Percentiles rank a stretch among this genome's conserved stretches.
These are phyloP conservation scores for Diaporthe citriasiana DNA, from an alignment of 2,329 filamentous ascomycete genomes.

Conservation along the genomic window DNA sequence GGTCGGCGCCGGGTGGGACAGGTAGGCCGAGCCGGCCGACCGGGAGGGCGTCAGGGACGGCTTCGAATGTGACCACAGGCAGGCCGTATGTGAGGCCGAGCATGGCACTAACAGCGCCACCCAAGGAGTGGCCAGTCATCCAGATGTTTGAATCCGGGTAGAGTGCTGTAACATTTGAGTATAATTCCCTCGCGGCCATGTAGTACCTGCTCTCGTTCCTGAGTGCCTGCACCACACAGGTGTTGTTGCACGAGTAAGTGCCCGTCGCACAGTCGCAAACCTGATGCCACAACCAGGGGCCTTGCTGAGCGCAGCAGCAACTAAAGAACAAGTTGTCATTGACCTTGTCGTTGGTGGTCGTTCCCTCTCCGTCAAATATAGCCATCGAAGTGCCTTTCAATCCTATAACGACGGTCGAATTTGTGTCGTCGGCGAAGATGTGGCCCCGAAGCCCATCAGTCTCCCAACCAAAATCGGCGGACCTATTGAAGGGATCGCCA, in stretches of 20 bases:
- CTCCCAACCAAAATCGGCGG: slow-evolving; percentile 93
- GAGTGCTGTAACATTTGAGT: slow-evolving; percentile 89
- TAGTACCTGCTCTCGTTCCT: slow-evolving; percentile 92
- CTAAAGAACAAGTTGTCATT: slow-evolving; percentile 99
- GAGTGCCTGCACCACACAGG: slow-evolving; percentile 83
- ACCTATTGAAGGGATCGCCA: slow-evolving; percentile 84
- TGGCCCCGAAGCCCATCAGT: slow-evolving; percentile 90
- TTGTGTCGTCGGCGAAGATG: slow-evolving; percentile 88
- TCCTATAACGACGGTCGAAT: slow-evolving; percentile 90
- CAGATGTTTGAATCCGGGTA: slow-evolving; percentile 90
- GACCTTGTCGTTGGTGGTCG: slow-evolving; percentile 96
- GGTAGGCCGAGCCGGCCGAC: slow-evolving; percentile 88
- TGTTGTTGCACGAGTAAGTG: slow-evolving; percentile 92
- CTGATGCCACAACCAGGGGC: slow-evolving; percentile 89
- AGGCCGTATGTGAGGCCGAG: slow-evolving; percentile 92
- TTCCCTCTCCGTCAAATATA: slow-evolving; percentile 96
- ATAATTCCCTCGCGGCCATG: slow-evolving; percentile 87
- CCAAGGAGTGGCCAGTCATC: slow-evolving; percentile 93
- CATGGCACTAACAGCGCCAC: slow-evolving; percentile 89
- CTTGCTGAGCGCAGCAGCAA: slow-evolving; percentile 96
- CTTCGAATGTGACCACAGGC: slow-evolving; percentile 93
- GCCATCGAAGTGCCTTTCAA: slow-evolving; percentile 92
- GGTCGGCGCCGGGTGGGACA: slow-evolving; percentile 82
- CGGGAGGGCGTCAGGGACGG: slow-evolving; percentile 90
- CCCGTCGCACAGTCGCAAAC: slow-evolving; percentile 93